A percentile compares a stretch with the other conserved stretches of the same genome.
These are phyloP conservation scores for Protea cynaroides DNA, from an alignment of 164 flowering plant species.

Conservation along the genomic window DNA sequence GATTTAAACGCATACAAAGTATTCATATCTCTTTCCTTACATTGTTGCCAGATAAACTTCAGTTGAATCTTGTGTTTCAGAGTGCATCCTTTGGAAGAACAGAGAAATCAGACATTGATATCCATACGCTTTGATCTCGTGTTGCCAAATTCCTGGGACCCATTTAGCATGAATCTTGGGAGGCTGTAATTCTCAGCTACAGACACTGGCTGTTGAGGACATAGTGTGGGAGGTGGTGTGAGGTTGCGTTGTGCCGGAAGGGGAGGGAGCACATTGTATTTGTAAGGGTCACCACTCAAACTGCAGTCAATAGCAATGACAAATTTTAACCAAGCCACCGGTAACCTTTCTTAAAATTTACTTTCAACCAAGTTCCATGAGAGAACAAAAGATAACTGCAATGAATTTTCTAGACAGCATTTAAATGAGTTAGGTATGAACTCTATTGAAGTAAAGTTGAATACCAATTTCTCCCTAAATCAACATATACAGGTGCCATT, in stretches of 20 bases:
- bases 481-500: too few relatives aligned
- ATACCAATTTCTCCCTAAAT: too few relatives aligned
- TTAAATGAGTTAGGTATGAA: too few relatives aligned
- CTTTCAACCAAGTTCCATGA: background rate
- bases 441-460: too few relatives aligned
- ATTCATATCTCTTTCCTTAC: background rate
- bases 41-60: background rate
- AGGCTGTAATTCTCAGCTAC: conserved; percentile 51
- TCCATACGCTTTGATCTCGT: conserved; percentile 66
- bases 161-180: conserved; percentile 49
- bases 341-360: too few relatives aligned
- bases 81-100: background rate
- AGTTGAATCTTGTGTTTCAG: too few relatives aligned
- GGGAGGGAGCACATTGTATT: conserved; percentile 68
- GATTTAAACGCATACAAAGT: background rate
- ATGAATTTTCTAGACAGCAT: background rate
- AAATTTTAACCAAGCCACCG: too few relatives aligned
- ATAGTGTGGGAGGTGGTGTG: conserved; percentile 88
- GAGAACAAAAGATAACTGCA: background rate
- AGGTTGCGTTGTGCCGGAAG: conserved; percentile 94
- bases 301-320: conserved; percentile 29
- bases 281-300: conserved; percentile 46
- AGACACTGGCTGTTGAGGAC: conserved; percentile 86
- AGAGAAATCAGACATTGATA: conserved; percentile 54
- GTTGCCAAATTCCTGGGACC: conserved; percentile 37